phyloP scores from a whole-genome alignment of 225 moss, liverwort and hornwort species.

The Antitrichia curtipendula region DNA sequence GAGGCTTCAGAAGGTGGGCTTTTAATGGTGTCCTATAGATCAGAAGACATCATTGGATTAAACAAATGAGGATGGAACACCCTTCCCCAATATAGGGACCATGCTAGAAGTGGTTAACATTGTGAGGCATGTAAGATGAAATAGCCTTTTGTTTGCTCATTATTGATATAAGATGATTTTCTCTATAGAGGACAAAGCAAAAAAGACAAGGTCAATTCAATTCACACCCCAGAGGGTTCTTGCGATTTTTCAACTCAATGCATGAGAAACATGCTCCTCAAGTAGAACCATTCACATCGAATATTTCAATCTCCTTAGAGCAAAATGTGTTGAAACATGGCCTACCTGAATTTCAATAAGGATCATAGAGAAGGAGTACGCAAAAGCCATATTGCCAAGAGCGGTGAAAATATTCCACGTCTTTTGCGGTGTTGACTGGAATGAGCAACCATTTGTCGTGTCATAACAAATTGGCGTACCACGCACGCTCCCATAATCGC shows the following conservation, averaged over 20 bases:
- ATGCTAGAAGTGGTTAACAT: background rate
- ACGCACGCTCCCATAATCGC: slow-evolving; percentile 19
- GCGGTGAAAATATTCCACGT: slow-evolving; percentile 63
- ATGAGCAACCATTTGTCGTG: background rate
- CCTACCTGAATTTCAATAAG: slow-evolving; percentile 76
- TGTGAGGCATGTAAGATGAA: background rate
- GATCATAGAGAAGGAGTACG: slow-evolving; percentile 87
- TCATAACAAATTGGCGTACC: slow-evolving; percentile 23
- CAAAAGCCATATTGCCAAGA: slow-evolving; percentile 83
- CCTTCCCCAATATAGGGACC: background rate
- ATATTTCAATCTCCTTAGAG: background rate
- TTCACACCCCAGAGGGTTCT: background rate
- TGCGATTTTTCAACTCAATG: background rate
- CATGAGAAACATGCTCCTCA: background rate
- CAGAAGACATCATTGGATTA: background rate
- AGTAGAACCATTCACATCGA: background rate
- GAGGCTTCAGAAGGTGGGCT: slow-evolving; percentile 50
- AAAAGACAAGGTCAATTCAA: background rate
- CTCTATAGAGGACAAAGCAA: background rate
- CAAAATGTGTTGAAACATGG: background rate
- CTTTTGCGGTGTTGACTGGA: slow-evolving; percentile 23
- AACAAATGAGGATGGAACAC: background rate
- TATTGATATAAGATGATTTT: background rate
- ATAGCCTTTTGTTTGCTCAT: background rate
- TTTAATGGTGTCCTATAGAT: slow-evolving; percentile 55